phyloP scores from a whole-genome alignment of 768 basidiomycete species.

The Suillus discolor region DNA sequence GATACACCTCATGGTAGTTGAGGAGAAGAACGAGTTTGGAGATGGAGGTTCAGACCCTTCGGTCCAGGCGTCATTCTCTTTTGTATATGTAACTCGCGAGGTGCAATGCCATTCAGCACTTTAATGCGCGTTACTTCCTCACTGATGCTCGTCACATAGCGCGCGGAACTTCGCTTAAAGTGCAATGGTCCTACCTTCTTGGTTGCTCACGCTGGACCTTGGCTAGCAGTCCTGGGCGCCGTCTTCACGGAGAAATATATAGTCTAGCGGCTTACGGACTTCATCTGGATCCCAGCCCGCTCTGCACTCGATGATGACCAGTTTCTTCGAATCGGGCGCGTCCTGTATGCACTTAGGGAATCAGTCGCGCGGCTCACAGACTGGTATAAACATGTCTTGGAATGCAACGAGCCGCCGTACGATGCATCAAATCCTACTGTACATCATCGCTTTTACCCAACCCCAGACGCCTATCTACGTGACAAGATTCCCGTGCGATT shows the following conservation, averaged over 20 bases:
- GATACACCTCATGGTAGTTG: constrained; percentile 16
- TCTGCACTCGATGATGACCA: constrained; percentile 21
- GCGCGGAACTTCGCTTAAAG: constrained; percentile 7
- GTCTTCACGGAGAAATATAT: constrained; percentile 29
- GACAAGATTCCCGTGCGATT: constrained; percentile 14
- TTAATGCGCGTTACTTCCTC: background rate
- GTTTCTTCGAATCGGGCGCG: constrained; percentile 15
- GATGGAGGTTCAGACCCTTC: constrained; percentile 33
- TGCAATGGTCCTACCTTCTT: constrained; percentile 34
- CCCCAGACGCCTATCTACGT: constrained; percentile 8
- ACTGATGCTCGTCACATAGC: constrained; percentile 13
- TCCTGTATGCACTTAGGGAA: constrained; percentile 25
- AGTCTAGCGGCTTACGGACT: constrained; percentile 37
- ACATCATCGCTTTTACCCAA: constrained; percentile 26
- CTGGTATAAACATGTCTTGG: constrained; percentile 22
- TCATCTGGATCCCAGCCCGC: constrained; percentile 26
- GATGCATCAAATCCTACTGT: background rate
- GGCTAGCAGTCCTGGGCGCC: constrained; percentile 35
- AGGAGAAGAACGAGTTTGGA: constrained; percentile 31
- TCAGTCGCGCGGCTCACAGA: constrained; percentile 14
- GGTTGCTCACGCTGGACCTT: constrained; percentile 30
- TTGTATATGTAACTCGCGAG: constrained; percentile 10
- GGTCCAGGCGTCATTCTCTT: constrained; percentile 31
- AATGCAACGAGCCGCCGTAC: background rate
- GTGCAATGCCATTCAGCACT: constrained; percentile 8